A percentile compares a stretch with the other conserved stretches of the same genome.
Conservation (phyloP, 2,329 filamentous ascomycete species). For the Dactylellina drechsleri region DNA sequence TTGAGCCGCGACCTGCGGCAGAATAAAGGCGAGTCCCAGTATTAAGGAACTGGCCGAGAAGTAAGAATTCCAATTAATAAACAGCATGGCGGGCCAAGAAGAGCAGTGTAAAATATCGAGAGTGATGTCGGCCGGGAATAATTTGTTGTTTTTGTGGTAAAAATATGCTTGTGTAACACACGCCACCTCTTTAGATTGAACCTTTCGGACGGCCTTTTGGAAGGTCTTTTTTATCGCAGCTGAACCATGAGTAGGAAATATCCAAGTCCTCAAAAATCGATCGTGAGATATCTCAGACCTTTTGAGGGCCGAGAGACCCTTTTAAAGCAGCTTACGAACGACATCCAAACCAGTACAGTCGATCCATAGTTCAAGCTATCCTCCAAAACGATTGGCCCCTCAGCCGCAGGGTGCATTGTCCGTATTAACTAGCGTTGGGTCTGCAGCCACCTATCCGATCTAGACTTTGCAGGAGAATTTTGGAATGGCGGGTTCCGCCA, state of each 20-base stretch:
- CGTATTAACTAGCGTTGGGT: constrained; percentile 36
- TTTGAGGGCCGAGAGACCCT: constrained; percentile 27
- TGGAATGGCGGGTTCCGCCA: constrained; percentile 50
- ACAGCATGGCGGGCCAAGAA: constrained; percentile 21
- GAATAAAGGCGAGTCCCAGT: constrained; percentile 15
- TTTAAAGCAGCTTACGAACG: constrained; percentile 44
- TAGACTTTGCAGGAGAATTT: constrained; percentile 51
- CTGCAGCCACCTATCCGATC: constrained; percentile 53
- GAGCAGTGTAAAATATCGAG: constrained; percentile 6
- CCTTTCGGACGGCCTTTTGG: constrained; percentile 31
- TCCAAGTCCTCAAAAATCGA: constrained; percentile 39
- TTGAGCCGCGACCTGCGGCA: constrained; percentile 29
- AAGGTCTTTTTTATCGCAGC: constrained; percentile 32
- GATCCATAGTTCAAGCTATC: constrained; percentile 34
- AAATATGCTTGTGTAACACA: constrained; percentile 48
- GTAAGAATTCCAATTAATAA: constrained; percentile 26
- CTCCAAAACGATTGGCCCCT: constrained; percentile 41
- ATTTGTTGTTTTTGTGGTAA: constrained; percentile 46
- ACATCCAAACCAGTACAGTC: constrained; percentile 45
- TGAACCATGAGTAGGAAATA: constrained; percentile 38
- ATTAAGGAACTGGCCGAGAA: constrained; percentile 27
- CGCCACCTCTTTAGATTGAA: constrained; percentile 36
- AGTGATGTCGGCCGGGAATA: background rate
- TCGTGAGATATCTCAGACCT: constrained; percentile 35
- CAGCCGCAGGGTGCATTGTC: constrained; percentile 46